Evolutionary conservation across 768 basidiomycete species (phyloP), one percentile per base, ranked within the genome.

Genomic region (Mrakia hoshinonis): DNA sequence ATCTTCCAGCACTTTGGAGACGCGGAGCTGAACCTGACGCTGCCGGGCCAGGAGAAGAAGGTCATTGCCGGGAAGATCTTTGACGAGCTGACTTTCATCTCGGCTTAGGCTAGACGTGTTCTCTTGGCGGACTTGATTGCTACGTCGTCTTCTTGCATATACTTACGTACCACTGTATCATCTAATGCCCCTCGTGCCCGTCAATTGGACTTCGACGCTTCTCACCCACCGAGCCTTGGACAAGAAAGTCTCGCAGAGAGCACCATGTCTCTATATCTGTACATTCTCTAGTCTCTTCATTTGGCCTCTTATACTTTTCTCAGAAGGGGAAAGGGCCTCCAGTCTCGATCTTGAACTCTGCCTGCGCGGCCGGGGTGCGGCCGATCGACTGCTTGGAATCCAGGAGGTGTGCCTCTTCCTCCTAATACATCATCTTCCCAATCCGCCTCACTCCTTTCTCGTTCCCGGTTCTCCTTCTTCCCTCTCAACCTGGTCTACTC

Each of bases 391-490:
- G n/a, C n/a, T n/a, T n/a, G n/a, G n/a, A n/a, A n/a, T n/a, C n/a
- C n/a, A n/a, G n/a, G n/a, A n/a, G n/a, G n/a, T n/a, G n/a, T n/a
- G n/a, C n/a, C n/a, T n/a, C n/a, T n/a, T n/a, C n/a, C 69, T 89
- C 87, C 51, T 85, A 86, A 82, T 90, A 92, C 81, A 86, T 86
- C 77, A 85, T 85, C 80, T 87, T 87, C 79, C 87, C 84, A 82
- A 91, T 93, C 81, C 96, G 92, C 79, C 84, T 87, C 84, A 89
- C 86, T 81, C 93, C 93, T 74, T 89, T 82, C 79, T 90, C 87
- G 79, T 99, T 43, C 43, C 7, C 6, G 43, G 15, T 15, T 15
- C 7, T 43, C 43, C 15, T 43, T 43, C 43, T 15, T 43, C 43
- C 43, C 43, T 15, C 43, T 43, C 43, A 43, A 43, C 6, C 7